A percentile compares a stretch with the other conserved stretches of the same genome.
These are phyloP conservation scores for Paraleonurus japonicus DNA, from an alignment of 257 asterid species.

Conservation along the genomic window DNA sequence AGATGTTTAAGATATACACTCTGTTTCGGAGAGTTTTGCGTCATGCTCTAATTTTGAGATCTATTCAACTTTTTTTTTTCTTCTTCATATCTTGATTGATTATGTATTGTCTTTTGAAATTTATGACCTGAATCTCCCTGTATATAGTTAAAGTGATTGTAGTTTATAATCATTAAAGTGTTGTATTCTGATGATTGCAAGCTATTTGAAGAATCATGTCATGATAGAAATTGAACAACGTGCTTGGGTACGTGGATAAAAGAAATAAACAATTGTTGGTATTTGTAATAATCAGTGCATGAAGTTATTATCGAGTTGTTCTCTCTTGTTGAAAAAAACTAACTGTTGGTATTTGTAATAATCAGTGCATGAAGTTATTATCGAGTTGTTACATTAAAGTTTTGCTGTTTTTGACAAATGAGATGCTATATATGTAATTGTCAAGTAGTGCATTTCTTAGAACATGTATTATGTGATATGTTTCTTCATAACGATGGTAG, in stretches of 20 bases:
- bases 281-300: not conserved
- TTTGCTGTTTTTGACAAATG: not conserved
- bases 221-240: not conserved
- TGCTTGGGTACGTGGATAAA: constrained; percentile 4
- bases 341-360: not conserved
- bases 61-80: constrained; percentile 1
- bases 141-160: not conserved
- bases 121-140: not conserved
- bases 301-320: not conserved
- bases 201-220: not conserved
- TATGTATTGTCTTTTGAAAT: not conserved
- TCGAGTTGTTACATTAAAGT: not conserved
- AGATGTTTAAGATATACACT: not conserved
- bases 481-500: constrained; percentile 3
- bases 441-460: not conserved
- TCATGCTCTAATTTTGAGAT: constrained; percentile 23
- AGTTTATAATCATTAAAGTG: constrained; percentile 2
- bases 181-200: constrained; percentile 6
- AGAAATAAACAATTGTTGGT: not conserved
- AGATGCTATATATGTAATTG: not conserved
- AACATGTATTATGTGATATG: constrained; percentile 1
- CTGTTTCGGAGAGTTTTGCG: constrained; percentile 1
- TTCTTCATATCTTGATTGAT: not conserved
- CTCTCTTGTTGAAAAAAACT: constrained; percentile 3
- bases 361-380: not conserved